Evolutionary conservation across 768 basidiomycete species (phyloP).

Genomic region (Royoungia palumana): DNA sequence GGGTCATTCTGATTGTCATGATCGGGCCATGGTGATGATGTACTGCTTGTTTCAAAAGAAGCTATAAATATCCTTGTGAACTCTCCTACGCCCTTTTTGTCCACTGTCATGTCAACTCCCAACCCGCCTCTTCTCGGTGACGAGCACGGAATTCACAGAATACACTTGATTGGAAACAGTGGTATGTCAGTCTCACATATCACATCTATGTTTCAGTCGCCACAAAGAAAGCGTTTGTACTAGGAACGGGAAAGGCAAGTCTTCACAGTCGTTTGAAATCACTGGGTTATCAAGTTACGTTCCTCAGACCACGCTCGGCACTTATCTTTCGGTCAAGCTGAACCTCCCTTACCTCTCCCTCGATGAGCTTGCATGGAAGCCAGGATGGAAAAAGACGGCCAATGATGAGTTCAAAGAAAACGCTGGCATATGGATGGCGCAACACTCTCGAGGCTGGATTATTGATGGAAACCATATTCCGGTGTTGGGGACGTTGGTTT

Average conservation of each 20-base stretch:
- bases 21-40: too few species aligned
- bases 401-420: constrained; percentile 22
- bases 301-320: constrained; percentile 45
- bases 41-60: too few species aligned
- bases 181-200: constrained; percentile 33
- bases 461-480: constrained; percentile 46
- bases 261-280: too few species aligned
- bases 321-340: constrained; percentile 42
- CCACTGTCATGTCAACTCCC: constrained; percentile 10
- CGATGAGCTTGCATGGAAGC: constrained; percentile 48
- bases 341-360: constrained; percentile 45
- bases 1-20: too few species aligned
- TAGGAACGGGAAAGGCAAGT: constrained; percentile 43
- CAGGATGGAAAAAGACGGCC: constrained; percentile 42
- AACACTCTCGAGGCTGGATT: constrained; percentile 46
- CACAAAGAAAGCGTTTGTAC: neutral
- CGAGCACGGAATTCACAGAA: constrained; percentile 40
- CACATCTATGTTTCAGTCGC: neutral
- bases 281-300: neutral
- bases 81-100: too few species aligned
- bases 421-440: constrained; percentile 21
- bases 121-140: constrained; percentile 39
- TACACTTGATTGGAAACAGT: constrained; percentile 51
- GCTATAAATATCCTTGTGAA: too few species aligned
- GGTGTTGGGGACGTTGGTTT: constrained; percentile 31